Base-by-base conservation (phyloP, 805 yeast genomes). In the Yarrowia sp. region DNA sequence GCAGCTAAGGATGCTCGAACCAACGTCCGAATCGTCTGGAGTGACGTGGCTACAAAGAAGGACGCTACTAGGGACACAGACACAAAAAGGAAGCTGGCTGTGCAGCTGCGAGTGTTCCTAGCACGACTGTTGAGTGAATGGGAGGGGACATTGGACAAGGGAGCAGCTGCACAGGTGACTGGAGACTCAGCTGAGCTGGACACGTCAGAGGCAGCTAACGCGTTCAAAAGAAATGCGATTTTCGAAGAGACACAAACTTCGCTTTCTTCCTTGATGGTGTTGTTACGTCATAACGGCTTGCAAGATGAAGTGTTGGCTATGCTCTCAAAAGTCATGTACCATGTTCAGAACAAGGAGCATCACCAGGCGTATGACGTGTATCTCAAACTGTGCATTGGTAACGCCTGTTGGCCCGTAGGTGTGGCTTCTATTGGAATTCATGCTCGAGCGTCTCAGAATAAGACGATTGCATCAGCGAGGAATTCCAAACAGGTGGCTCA, bases 341-440 rank as follows among this genome's bases (percentile, higher is more conserved):
- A 87, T 73, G 68, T 90, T n/a, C 97, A 91, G 76, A 74, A 78
- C 11, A 74, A 76, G 15, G 83, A 86, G 43, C 86, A 77, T 72
- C 75, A 76, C 45, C 79, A 79, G 64, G 91, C 94, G 5, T 85
- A 85, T 70, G 91, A 90, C 73, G 81, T 87, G 35, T 92, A 92
- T 73, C 79, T 91, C 81, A 84, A 88, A 71, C 78, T 92, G 69
- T 88, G 94, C 74, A 88, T 92, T 16, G 97, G 97, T 0, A 90
- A 91, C 72, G 91, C 89, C 2, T 93, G 95, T 5, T 92, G 97
- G 97, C 97, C 97, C 2, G 89, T 91, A 72, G 97, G 97, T 36
- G 90, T 92, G 14, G 81, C 86, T 8, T 85, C 85, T 69, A 89
- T 92, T 15, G 92, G 95, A 61, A 90, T 92, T 69, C 97, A 91